Conservation (phyloP, 116 monocot genomes). For the Phalaenopsis hybrid region DNA sequence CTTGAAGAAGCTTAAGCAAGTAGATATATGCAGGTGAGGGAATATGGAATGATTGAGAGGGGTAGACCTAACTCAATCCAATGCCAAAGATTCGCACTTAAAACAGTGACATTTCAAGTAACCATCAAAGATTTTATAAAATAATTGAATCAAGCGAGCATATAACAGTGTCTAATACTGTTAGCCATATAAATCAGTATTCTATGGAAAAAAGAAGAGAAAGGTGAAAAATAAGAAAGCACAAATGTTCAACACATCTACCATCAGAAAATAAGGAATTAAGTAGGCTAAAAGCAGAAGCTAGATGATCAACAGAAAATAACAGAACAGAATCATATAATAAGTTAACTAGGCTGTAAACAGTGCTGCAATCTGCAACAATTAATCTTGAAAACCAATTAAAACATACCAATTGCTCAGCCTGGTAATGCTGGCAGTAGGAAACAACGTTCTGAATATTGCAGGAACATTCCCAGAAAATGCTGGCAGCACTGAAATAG, state of each 20-base stretch:
- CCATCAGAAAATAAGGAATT: not conserved
- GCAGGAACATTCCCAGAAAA: slow-evolving; percentile 98
- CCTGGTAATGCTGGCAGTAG: slow-evolving; percentile 75
- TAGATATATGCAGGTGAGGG: not conserved
- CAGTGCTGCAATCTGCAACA: not conserved
- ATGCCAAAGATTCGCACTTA: not conserved
- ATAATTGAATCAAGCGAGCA: not conserved
- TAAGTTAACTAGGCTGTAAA: slow-evolving; percentile 7
- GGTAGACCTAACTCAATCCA: not conserved
- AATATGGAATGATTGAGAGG: not conserved
- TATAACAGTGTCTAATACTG: not conserved
- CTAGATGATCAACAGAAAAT: slow-evolving; percentile 6
- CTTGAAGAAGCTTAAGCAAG: too few species aligned
- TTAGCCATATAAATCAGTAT: not conserved
- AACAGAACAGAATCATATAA: slow-evolving; percentile 1
- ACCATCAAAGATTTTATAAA: not conserved
- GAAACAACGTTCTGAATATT: slow-evolving; percentile 56
- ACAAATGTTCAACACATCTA: not conserved
- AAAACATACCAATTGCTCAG: slow-evolving; percentile 79
- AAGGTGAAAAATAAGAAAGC: not conserved
- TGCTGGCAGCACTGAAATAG: slow-evolving; percentile 76
- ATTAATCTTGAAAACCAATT: not conserved
- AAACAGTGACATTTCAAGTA: not conserved
- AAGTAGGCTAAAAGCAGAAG: not conserved
- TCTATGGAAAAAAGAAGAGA: not conserved